These are phyloP conservation scores for Plectosphaerella plurivora DNA, from an alignment of 2,329 filamentous ascomycete genomes.

Conservation along the genomic window DNA sequence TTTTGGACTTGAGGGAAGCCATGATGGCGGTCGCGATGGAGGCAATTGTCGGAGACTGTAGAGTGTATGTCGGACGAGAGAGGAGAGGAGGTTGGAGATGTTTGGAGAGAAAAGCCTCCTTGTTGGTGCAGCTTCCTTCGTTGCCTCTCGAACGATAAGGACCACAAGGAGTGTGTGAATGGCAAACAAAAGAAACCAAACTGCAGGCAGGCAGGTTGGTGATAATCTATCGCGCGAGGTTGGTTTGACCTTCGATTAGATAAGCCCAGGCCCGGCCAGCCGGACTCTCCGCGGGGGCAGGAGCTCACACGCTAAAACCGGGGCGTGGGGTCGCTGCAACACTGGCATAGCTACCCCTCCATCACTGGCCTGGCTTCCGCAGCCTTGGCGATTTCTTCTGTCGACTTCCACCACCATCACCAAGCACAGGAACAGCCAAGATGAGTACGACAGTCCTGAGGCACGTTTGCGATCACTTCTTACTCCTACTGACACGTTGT, in stretches of 20 bases:
- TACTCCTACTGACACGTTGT: constrained; percentile 13
- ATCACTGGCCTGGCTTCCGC: not conserved
- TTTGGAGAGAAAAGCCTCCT: not conserved
- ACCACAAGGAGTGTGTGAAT: too few species aligned
- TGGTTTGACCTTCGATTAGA: not conserved
- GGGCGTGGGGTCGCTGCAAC: too few species aligned
- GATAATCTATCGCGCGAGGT: not conserved
- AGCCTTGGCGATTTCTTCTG: not conserved
- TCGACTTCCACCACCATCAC: not conserved
- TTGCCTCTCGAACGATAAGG: too few species aligned
- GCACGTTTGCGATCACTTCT: not conserved
- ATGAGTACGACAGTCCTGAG: not conserved
- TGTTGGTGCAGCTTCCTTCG: too few species aligned
- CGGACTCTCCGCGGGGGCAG: not conserved
- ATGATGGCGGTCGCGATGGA: not conserved
- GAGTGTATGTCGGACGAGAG: not conserved
- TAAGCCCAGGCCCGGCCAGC: not conserved
- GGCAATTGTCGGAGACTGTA: not conserved
- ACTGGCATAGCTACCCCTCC: constrained; percentile 1
- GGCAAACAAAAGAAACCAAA: too few species aligned
- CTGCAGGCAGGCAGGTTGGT: too few species aligned
- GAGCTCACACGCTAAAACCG: not conserved
- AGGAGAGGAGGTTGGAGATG: not conserved
- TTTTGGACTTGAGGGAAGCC: constrained; percentile 3
- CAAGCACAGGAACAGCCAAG: not conserved